phyloP scores from a whole-genome alignment of 2,329 filamentous ascomycete genomes.

The Amylocarpus encephaloides region DNA sequence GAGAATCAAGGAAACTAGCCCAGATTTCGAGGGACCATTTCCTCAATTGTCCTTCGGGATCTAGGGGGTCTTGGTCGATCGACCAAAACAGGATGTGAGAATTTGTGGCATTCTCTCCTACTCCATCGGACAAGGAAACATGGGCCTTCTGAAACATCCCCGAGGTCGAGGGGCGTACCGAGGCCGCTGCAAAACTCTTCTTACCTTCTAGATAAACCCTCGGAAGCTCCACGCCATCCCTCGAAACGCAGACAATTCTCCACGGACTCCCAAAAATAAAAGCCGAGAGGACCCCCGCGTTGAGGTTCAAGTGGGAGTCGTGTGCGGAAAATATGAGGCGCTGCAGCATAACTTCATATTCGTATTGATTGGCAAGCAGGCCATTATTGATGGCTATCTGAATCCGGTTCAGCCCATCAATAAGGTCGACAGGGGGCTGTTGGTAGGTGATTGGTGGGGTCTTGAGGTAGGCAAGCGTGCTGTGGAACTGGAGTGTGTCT shows the following conservation, averaged over 20 bases:
- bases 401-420: conserved; percentile 39
- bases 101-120: too few relatives aligned
- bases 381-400: conserved; percentile 35
- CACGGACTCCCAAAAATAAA: conserved; percentile 45
- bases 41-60: too few relatives aligned
- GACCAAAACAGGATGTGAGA: too few relatives aligned
- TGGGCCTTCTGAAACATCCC: too few relatives aligned
- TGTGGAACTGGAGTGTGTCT: conserved; percentile 34
- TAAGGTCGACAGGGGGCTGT: conserved; percentile 42
- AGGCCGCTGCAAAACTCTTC: too few relatives aligned
- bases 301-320: conserved; percentile 55
- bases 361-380: conserved; percentile 45
- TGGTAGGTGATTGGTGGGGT: conserved; percentile 45
- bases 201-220: conserved; percentile 29
- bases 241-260: conserved; percentile 51
- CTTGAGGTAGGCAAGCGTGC: conserved; percentile 34
- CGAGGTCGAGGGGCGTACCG: too few relatives aligned
- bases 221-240: conserved; percentile 42
- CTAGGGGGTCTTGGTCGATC: too few relatives aligned
- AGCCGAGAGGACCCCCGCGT: conserved; percentile 42
- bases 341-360: conserved; percentile 33
- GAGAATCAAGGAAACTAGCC: too few relatives aligned
- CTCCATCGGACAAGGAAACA: too few relatives aligned
- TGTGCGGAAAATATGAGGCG: conserved; percentile 37
- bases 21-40: too few relatives aligned